Percentiles rank a stretch among this genome's conserved stretches.
Evolutionary conservation across 2,329 filamentous ascomycete genomes (phyloP).

Genomic region (Stachybotrys echinatus): DNA sequence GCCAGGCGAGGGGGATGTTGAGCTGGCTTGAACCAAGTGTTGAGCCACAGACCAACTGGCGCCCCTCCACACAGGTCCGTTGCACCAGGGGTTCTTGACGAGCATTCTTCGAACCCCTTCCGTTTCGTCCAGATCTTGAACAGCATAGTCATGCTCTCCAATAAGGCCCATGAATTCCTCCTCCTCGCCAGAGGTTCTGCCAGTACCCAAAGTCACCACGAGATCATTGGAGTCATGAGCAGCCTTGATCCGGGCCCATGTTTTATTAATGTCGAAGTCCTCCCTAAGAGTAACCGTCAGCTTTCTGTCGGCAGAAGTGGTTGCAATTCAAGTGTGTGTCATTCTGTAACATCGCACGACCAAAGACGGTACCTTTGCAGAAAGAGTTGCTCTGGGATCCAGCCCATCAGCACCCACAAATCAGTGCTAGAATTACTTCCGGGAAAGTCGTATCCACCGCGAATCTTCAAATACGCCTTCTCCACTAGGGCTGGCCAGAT

Average conservation of each 20-base stretch:
- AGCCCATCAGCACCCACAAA: constrained; percentile 85
- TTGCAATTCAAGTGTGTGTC: no score
- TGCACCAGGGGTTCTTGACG: constrained; percentile 94
- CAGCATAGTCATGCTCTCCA: constrained; percentile 89
- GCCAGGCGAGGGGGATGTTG: constrained; percentile 40
- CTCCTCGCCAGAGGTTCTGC: constrained; percentile 69
- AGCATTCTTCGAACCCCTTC: constrained; percentile 63
- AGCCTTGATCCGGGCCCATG: constrained; percentile 73
- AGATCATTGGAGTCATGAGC: constrained; percentile 76
- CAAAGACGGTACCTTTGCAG: constrained; percentile 57
- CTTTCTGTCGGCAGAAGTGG: no score
- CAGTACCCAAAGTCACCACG: constrained; percentile 85
- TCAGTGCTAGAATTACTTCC: constrained; percentile 97
- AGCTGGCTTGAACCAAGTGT: neutral
- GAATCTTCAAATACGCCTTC: constrained; percentile 93
- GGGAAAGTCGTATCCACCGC: constrained; percentile 95
- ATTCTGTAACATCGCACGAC: no score
- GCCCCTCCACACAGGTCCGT: constrained; percentile 68
- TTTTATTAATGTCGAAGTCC: constrained; percentile 66
- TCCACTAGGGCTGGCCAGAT: constrained; percentile 92
- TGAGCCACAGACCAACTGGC: constrained; percentile 15
- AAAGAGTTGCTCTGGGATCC: constrained; percentile 95
- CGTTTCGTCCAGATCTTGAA: constrained; percentile 68
- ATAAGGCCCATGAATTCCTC: constrained; percentile 78
- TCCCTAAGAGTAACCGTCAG: no score